phyloP scores from a whole-genome alignment of 371 early-diverging fungal species.

The Chytridiales sp. region DNA sequence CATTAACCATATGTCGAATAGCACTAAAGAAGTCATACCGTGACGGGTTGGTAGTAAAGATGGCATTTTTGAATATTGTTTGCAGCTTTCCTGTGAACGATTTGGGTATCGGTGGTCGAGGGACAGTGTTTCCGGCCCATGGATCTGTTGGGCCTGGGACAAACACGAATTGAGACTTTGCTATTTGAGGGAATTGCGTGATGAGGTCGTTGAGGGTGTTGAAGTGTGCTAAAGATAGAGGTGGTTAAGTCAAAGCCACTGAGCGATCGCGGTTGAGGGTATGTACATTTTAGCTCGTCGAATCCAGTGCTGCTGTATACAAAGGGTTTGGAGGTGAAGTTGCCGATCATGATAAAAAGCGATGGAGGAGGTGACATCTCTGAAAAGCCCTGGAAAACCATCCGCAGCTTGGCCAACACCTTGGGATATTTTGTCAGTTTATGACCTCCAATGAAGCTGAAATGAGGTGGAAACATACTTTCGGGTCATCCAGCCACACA shows the following conservation, averaged over 20 bases:
- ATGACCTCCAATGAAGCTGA: background rate
- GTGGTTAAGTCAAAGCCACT: slow-evolving; percentile 4
- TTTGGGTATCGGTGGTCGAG: slow-evolving; percentile 74
- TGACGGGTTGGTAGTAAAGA: slow-evolving; percentile 82
- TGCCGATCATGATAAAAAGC: slow-evolving; percentile 83
- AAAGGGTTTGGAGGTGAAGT: slow-evolving; percentile 78
- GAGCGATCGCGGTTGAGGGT: background rate
- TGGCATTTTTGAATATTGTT: slow-evolving; percentile 56
- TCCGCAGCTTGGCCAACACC: slow-evolving; percentile 57
- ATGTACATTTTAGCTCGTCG: slow-evolving; percentile 48
- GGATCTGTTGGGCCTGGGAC: slow-evolving; percentile 90
- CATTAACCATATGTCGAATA: background rate
- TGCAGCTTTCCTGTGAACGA: slow-evolving; percentile 61
- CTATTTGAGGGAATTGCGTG: slow-evolving; percentile 64
- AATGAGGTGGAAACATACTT: slow-evolving; percentile 43
- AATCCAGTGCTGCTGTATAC: slow-evolving; percentile 55
- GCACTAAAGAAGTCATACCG: slow-evolving; percentile 49
- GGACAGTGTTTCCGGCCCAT: slow-evolving; percentile 68
- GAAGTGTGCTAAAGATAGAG: slow-evolving; percentile 56
- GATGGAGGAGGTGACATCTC: slow-evolving; percentile 58
- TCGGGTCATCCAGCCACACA: slow-evolving; percentile 79
- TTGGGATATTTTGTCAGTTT: slow-evolving; percentile 10
- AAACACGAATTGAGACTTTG: slow-evolving; percentile 74
- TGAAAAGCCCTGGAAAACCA: slow-evolving; percentile 71
- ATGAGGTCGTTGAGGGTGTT: slow-evolving; percentile 72